Conservation (phyloP, 129 eudicot species). For the Ambrosia artemisiifolia region DNA sequence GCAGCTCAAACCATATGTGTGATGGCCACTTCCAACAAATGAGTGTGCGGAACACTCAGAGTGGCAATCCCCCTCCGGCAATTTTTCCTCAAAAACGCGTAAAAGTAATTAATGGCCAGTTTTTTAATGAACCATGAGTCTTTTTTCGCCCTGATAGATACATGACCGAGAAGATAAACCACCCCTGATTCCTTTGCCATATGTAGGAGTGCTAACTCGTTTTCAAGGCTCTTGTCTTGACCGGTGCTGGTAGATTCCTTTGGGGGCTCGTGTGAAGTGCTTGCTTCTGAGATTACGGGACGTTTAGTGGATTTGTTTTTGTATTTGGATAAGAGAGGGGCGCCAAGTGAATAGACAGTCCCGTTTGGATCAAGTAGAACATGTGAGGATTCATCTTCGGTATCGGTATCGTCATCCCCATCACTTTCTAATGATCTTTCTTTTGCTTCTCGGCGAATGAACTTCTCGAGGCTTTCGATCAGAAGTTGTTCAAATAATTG, state of each 20-base stretch:
- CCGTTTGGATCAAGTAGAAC: slow-evolving; percentile 66
- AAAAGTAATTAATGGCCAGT: slow-evolving; percentile 79
- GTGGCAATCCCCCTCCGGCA: slow-evolving; percentile 85
- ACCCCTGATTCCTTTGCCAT: slow-evolving; percentile 87
- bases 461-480: slow-evolving; percentile 89
- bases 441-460: slow-evolving; percentile 94
- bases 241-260: slow-evolving; percentile 18
- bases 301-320: slow-evolving; percentile 27
- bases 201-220: slow-evolving; percentile 72
- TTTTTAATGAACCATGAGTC: slow-evolving; percentile 93
- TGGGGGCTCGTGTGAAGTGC: slow-evolving; percentile 51
- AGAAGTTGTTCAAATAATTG: slow-evolving; percentile 78
- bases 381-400: slow-evolving; percentile 46
- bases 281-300: slow-evolving; percentile 43
- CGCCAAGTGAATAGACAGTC: slow-evolving; percentile 64
- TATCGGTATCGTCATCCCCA: slow-evolving; percentile 50
- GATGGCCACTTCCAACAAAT: slow-evolving; percentile 84
- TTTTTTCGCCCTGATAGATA: slow-evolving; percentile 80
- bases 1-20: slow-evolving; percentile 74
- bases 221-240: slow-evolving; percentile 73
- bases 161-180: slow-evolving; percentile 95
- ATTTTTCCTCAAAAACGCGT: slow-evolving; percentile 81
- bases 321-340: slow-evolving; percentile 62
- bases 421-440: slow-evolving; percentile 85
- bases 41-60: slow-evolving; percentile 86